Base-by-base conservation (phyloP, 1,139 yeast genomes). In the Yamadazyma pseudoaaseri region DNA sequence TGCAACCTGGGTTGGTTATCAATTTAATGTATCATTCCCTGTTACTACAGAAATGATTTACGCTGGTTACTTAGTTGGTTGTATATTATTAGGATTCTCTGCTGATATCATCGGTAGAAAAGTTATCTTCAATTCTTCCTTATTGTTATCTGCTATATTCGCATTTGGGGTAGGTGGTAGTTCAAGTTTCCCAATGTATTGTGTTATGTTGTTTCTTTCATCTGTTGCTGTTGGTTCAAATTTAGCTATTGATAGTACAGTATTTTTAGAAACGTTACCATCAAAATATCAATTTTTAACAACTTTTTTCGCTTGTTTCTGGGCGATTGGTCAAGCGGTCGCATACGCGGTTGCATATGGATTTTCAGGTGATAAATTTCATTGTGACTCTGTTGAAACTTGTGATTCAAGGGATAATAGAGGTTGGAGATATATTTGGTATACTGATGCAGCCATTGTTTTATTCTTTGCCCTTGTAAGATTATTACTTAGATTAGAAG, bases 21-120 rank as follows among this genome's bases (percentile, higher is more conserved):
- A 52, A 34, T 52, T 49, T 33, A 37, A 44, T 8, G 45, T 45
- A 23, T 27, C 37, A 2, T 59, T 41, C 37, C 47, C 55, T 3
- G 38, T 42, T 3, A 37, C 48, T 7, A 47, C 50, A 5, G 48
- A 41, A 34, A 31, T 38, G 17, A 31, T 38, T 20, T 45, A 47
- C 28, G 48, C 46, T 3, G 81, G 81, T 11, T 57, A 76, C 47
- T 58, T 77, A 20, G 45, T 56, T 20, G 83, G 83, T 9, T 71
- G 77, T 1, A 42, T 75, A n/a, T 45, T 70, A 34, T 72, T 76
- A 67, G 80, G 80, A 8, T 54, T 71, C 41, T 61, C 71, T 36
- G 75, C 75, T 26, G 81, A 76, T 52, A 45, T 74, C 26, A 65
- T 75, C 40, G 81, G 81, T 12, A 59, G 81, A 39, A 65, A 66